phyloP scores from a whole-genome alignment of 164 flowering plant genomes.

The Vitis amurensis region DNA sequence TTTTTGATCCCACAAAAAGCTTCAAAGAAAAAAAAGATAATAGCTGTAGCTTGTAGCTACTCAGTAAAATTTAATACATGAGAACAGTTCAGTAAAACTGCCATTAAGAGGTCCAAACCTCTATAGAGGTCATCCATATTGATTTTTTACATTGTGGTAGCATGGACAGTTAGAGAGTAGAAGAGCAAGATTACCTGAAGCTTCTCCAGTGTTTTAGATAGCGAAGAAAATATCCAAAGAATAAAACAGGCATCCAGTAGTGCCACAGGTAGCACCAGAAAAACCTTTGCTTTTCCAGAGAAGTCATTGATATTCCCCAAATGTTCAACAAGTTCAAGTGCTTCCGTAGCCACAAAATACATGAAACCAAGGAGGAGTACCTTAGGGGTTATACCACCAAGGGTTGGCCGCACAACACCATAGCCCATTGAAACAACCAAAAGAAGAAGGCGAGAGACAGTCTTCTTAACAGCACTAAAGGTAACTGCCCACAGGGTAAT shows the following conservation, averaged over 20 bases:
- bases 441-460: constrained; percentile 77
- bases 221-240: constrained; percentile 83
- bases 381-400: constrained; percentile 66
- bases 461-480: constrained; percentile 73
- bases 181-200: constrained; percentile 51
- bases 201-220: constrained; percentile 70
- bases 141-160: not conserved
- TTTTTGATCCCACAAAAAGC: not conserved
- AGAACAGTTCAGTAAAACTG: too few relatives aligned
- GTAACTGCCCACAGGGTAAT: constrained; percentile 85
- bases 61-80: too few relatives aligned
- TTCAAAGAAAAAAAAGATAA: not conserved
- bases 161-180: not conserved
- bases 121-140: too few relatives aligned
- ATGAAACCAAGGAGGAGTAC: constrained; percentile 61
- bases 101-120: too few relatives aligned
- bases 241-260: constrained; percentile 79
- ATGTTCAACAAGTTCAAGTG: constrained; percentile 82
- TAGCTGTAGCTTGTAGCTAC: not conserved
- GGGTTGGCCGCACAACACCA: constrained; percentile 79
- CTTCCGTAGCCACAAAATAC: constrained; percentile 73
- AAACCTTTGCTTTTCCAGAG: constrained; percentile 65
- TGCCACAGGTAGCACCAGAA: constrained; percentile 75
- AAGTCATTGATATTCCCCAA: constrained; percentile 85
- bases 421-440: constrained; percentile 90